phyloP scores from a whole-genome alignment of 257 asterid genomes.

The Plantago ovata region DNA sequence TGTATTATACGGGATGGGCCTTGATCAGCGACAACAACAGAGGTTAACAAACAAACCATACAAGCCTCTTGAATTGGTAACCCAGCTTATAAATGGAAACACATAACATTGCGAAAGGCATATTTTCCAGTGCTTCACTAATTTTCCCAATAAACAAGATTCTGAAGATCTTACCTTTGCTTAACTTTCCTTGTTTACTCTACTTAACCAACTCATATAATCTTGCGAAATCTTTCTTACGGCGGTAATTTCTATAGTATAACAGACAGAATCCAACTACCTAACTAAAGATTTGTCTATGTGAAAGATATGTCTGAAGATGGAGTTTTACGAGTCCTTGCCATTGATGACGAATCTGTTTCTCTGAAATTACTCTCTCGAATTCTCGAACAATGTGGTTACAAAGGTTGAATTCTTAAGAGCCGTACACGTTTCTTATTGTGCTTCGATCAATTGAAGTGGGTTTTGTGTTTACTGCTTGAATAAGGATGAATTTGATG shows the following conservation, averaged over 20 bases:
- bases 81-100: too few relatives aligned
- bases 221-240: not conserved
- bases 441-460: too few relatives aligned
- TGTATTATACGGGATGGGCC: too few relatives aligned
- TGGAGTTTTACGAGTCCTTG: slow-evolving; percentile 11
- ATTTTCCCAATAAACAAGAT: too few relatives aligned
- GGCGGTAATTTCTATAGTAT: not conserved
- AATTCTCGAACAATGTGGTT: slow-evolving; percentile 11
- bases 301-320: not conserved
- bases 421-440: too few relatives aligned
- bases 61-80: too few relatives aligned
- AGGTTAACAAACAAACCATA: too few relatives aligned
- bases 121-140: not conserved
- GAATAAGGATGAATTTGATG: not conserved
- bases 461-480: not conserved
- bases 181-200: not conserved
- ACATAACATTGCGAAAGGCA: too few relatives aligned
- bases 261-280: not conserved
- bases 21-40: too few relatives aligned
- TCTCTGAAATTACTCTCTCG: not conserved
- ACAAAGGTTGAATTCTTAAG: not conserved
- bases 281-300: not conserved
- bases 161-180: not conserved
- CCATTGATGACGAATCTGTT: slow-evolving; percentile 10
- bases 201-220: not conserved